Evolutionary conservation across 2,329 filamentous ascomycete genomes (phyloP).

Genomic region (Harringtonia aguacate): DNA sequence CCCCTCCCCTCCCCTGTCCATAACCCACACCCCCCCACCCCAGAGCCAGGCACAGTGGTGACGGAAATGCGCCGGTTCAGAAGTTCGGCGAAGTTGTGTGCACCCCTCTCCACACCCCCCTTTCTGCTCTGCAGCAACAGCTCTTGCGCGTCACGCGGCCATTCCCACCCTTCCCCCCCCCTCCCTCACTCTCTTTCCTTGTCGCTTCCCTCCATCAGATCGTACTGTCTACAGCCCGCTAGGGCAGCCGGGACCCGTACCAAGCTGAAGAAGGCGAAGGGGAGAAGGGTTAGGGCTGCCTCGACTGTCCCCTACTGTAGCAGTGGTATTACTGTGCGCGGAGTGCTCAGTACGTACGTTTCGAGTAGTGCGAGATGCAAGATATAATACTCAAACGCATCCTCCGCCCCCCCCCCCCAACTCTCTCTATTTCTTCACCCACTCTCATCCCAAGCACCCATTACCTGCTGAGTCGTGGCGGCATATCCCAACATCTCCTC

Average conservation of each 20-base stretch:
- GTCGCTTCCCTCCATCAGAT: too few species aligned
- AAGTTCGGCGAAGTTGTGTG: too few species aligned
- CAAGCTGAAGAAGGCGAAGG: conserved; percentile 7
- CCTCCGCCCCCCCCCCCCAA: conserved; percentile 2
- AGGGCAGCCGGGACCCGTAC: conserved; percentile 5
- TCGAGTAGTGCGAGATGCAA: too few species aligned
- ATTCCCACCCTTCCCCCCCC: too few species aligned
- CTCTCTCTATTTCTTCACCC: neutral
- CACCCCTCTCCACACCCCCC: too few species aligned
- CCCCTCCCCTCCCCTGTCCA: neutral
- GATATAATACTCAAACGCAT: conserved; percentile 1
- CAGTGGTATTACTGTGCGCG: neutral
- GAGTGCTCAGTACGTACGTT: neutral
- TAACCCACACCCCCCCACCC: neutral
- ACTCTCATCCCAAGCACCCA: neutral
- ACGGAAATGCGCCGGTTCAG: too few species aligned
- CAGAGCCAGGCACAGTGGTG: neutral
- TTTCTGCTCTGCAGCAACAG: too few species aligned
- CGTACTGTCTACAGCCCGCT: conserved; percentile 4
- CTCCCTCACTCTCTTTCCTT: too few species aligned
- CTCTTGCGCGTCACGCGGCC: too few species aligned
- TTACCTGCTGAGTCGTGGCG: too few species aligned
- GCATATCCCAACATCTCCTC: neutral
- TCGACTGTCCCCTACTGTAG: conserved; percentile 5
- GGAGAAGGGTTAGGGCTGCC: neutral